phyloP scores from a whole-genome alignment of 2,329 filamentous ascomycete genomes.

The Thelonectria blattea region DNA sequence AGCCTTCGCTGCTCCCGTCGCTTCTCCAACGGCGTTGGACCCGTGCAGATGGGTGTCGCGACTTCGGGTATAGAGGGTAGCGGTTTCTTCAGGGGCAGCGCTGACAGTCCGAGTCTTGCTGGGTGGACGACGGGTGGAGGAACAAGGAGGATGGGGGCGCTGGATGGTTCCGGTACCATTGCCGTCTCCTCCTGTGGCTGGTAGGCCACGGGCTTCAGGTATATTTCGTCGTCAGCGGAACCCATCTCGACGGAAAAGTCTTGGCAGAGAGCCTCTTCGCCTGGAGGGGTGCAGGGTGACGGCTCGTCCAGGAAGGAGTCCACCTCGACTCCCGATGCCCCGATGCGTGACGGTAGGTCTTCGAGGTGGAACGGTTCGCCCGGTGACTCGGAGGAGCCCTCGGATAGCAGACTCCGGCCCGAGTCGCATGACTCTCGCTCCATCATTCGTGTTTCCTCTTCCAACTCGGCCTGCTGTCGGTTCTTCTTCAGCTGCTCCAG shows the following conservation, averaged over 20 bases:
- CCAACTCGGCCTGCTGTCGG: slow-evolving; percentile 36
- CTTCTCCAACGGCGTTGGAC: slow-evolving; percentile 14
- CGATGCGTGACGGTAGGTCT: slow-evolving; percentile 51
- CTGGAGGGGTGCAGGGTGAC: slow-evolving; percentile 16
- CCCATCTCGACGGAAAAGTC: slow-evolving; percentile 32
- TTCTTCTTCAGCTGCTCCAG: slow-evolving; percentile 54
- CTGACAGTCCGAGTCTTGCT: slow-evolving; percentile 19
- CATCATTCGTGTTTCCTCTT: slow-evolving; percentile 27
- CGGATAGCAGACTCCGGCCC: slow-evolving; percentile 29
- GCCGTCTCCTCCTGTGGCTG: slow-evolving; percentile 11
- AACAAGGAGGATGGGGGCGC: slow-evolving; percentile 10
- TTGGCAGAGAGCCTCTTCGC: slow-evolving; percentile 33
- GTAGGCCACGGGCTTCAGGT: slow-evolving; percentile 8
- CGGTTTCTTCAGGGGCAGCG: slow-evolving; percentile 10
- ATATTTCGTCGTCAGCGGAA: slow-evolving; percentile 3
- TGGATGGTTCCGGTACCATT: neutral
- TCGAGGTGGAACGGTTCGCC: slow-evolving; percentile 59
- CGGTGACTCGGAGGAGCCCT: slow-evolving; percentile 45
- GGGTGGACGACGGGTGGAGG: slow-evolving; percentile 34
- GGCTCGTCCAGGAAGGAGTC: slow-evolving; percentile 16
- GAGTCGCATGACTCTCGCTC: slow-evolving; percentile 36
- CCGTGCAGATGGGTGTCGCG: slow-evolving; percentile 20
- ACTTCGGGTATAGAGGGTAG: slow-evolving; percentile 38
- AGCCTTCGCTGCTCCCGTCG: neutral
- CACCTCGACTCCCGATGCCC: slow-evolving; percentile 40